These are phyloP conservation scores for Conoideocrella luteorostrata DNA, from an alignment of 2,329 filamentous ascomycete species.

Conservation along the genomic window DNA sequence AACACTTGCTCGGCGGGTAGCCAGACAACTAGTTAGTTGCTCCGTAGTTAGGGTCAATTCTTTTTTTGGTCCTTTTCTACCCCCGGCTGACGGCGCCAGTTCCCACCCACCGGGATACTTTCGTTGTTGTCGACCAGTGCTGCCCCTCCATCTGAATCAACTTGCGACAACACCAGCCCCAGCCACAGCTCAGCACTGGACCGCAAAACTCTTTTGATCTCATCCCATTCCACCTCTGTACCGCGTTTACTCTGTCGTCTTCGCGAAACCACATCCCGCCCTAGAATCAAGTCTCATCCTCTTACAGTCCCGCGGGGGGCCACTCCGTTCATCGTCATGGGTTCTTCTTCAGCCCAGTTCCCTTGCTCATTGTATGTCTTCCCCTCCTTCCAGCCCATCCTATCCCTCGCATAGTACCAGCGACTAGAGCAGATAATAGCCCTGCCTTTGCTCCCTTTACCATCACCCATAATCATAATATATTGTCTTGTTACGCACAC, in stretches of 20 bases:
- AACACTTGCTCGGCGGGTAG: no score
- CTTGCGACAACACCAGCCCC: not conserved
- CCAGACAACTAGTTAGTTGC: no score
- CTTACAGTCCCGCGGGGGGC: no score
- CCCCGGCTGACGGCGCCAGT: no score
- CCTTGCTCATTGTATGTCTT: slow-evolving; percentile 11
- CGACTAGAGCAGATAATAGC: no score
- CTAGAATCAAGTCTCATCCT: not conserved
- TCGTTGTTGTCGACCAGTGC: not conserved
- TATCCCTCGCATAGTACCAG: no score
- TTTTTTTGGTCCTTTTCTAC: no score
- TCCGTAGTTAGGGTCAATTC: no score
- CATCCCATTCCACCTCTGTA: slow-evolving; percentile 10
- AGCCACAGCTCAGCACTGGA: no score
- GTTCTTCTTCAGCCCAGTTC: slow-evolving; percentile 4
- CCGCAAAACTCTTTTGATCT: slow-evolving; percentile 2
- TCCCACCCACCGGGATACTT: no score
- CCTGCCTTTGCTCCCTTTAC: no score
- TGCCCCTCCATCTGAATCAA: slow-evolving; percentile 1
- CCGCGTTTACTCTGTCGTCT: not conserved
- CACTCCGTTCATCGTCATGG: slow-evolving; percentile 7
- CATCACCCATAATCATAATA: not conserved
- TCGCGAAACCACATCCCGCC: not conserved
- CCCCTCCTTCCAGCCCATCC: slow-evolving; percentile 38
- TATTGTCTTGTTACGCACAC: no score